Percentiles rank a stretch among this genome's conserved stretches.
phyloP scores from a whole-genome alignment of 768 basidiomycete genomes.

The Trametes cinnabarina region DNA sequence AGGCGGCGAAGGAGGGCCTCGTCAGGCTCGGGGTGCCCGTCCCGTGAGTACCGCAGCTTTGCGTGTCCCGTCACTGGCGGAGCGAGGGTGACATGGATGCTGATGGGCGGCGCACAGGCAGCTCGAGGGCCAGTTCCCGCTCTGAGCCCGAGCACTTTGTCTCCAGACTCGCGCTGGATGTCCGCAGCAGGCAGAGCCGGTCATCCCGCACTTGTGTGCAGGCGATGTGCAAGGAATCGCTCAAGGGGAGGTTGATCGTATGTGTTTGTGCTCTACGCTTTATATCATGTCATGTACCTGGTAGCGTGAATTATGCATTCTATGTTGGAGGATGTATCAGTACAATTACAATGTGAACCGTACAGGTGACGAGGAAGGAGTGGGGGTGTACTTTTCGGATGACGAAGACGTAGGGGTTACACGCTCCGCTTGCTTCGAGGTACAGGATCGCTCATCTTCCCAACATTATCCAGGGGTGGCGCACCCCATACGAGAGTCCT shows the following conservation, averaged over 20 bases:
- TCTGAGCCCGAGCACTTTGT: conserved; percentile 26
- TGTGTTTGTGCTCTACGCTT: not conserved
- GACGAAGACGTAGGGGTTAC: not conserved
- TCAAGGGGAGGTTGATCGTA: not conserved
- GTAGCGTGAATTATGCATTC: not conserved
- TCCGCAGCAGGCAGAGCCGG: conserved; percentile 35
- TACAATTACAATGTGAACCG: conserved; percentile 12
- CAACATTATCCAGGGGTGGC: conserved; percentile 62
- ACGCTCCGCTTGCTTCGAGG: conserved; percentile 1
- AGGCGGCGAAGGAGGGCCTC: conserved; percentile 76
- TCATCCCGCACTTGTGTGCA: conserved; percentile 61
- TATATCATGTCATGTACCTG: not conserved
- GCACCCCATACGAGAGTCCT: conserved; percentile 75
- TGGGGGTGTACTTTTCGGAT: conserved; percentile 7
- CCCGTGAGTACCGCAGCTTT: conserved; percentile 31
- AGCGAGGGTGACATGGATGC: conserved; percentile 2
- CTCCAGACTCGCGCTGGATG: conserved; percentile 34
- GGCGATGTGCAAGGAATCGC: conserved; percentile 46
- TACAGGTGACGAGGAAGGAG: not conserved
- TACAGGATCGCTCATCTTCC: conserved; percentile 39
- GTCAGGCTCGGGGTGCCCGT: conserved; percentile 49
- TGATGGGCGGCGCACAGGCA: conserved; percentile 10
- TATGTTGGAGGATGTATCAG: conserved; percentile 14
- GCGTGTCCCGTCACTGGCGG: not conserved
- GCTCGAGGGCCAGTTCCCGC: conserved; percentile 10